Base-by-base conservation (phyloP, 371 early-diverging fungal genomes). In the Mortierella sp. region DNA sequence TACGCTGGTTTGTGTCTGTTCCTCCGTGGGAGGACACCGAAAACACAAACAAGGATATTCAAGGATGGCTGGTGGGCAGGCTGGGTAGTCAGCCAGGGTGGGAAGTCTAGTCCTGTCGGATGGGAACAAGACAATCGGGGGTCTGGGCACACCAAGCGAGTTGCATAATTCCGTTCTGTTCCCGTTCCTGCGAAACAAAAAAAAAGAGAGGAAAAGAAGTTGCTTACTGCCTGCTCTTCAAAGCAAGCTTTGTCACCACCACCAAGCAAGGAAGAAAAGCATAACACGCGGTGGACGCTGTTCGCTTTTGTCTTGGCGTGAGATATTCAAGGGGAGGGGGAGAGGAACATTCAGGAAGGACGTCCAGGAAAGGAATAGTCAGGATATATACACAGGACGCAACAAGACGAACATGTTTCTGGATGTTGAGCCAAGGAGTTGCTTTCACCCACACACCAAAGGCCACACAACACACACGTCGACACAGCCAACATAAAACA, bases 121-220 rank as follows among this genome's bases (percentile, higher is more conserved):
- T 45, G 66, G 34, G 61, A 37, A 61, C 37, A 22, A 61, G 61
- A 61, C 58, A 61, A 37, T 31, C 3, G 61, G 61, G 9, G 61
- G 61, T 34, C 39, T 58, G 58, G 58, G 58, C 37, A 58, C 58
- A 58, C 50, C 61, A 61, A 61, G 37, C 34, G 37, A 9, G 61
- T 37, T 61, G 61, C 61, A 61, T 61, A 37, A 61, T 61, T 61
- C 61, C 61, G 61, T 34, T 34, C 34, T 61, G 16, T 61, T 61
- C 61, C 61, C 61, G 37, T 9, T 61, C 61, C 61, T 61, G 34
- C 61, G 61, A 61, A 61, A 31, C 31, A 16, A 8, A 58, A 58
- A 31, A 29, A 19, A 7, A 58, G 34, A 37, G 19, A 34, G 16
- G n/a, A 45, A 2, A 41, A 45, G 34, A 66, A 26, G 34, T 29